Evolutionary conservation across 305 asterid genomes (phyloP).

Genomic region (Salvia sclarea): DNA sequence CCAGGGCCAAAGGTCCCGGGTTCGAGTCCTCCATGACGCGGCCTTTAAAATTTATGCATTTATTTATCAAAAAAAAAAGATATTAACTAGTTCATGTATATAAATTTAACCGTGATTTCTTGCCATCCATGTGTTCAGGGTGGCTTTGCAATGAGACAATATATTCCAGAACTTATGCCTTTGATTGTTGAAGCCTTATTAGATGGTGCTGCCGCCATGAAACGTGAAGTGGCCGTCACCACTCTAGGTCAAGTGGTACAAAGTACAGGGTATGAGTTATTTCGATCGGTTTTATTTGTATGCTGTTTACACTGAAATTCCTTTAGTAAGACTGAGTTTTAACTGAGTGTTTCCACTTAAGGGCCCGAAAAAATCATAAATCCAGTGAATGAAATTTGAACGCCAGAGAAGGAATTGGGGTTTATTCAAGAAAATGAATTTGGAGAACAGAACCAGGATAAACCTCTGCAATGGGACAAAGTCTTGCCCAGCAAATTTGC

Average conservation of each 20-base stretch:
- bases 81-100: constrained; percentile 18
- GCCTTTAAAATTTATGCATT: no score
- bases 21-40: no score
- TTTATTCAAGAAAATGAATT: constrained; percentile 1
- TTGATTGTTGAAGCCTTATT: constrained; percentile 87
- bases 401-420: neutral
- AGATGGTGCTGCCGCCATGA: constrained; percentile 92
- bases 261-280: constrained; percentile 87
- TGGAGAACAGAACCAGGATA: neutral
- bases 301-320: constrained; percentile 3
- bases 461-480: neutral
- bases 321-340: constrained; percentile 18
- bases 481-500: neutral
- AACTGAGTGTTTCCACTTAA: neutral
- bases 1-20: no score
- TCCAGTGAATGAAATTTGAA: neutral
- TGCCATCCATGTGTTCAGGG: constrained; percentile 60
- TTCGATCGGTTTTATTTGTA: constrained; percentile 28
- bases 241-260: constrained; percentile 99
- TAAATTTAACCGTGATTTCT: constrained; percentile 12
- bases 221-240: constrained; percentile 98
- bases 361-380: neutral
- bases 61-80: no score
- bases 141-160: constrained; percentile 96
- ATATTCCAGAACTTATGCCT: constrained; percentile 95